Evolutionary conservation across 306 rosid species (phyloP).

Genomic region (Cotoneaster glaucophyllus): DNA sequence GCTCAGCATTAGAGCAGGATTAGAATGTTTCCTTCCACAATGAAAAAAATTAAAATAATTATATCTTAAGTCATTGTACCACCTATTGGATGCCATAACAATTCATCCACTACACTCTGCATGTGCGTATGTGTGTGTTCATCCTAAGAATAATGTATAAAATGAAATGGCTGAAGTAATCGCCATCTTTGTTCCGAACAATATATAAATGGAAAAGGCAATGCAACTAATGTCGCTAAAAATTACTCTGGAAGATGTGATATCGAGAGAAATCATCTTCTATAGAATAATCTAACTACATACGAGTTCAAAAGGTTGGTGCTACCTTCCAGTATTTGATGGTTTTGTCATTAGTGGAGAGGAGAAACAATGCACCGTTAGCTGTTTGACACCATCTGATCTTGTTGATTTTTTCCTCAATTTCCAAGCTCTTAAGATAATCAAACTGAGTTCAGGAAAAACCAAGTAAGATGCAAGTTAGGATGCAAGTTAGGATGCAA

Average conservation of each 20-base stretch:
- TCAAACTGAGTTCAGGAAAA: constrained; percentile 43
- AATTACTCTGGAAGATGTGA: neutral
- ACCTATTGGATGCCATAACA: neutral
- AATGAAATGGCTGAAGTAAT: neutral
- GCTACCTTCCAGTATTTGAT: constrained; percentile 73
- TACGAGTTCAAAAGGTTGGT: neutral
- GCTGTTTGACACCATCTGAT: constrained; percentile 71
- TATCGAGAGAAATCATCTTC: neutral
- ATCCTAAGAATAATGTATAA: neutral
- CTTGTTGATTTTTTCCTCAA: constrained; percentile 73
- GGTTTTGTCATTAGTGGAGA: constrained; percentile 68
- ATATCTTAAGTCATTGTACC: neutral
- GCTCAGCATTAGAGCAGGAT: constrained; percentile 8
- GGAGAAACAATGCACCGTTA: constrained; percentile 59
- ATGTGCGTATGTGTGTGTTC: neutral
- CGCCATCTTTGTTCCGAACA: neutral
- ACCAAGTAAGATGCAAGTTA: constrained; percentile 9
- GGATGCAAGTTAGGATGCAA: neutral
- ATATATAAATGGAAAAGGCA: neutral
- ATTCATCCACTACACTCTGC: neutral
- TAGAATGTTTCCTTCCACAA: neutral
- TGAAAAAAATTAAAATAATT: neutral
- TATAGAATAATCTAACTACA: neutral
- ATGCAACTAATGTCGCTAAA: neutral
- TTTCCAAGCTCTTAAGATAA: constrained; percentile 72